Conservation (phyloP, 768 basidiomycete genomes). For the Rhodocollybia butyracea region DNA sequence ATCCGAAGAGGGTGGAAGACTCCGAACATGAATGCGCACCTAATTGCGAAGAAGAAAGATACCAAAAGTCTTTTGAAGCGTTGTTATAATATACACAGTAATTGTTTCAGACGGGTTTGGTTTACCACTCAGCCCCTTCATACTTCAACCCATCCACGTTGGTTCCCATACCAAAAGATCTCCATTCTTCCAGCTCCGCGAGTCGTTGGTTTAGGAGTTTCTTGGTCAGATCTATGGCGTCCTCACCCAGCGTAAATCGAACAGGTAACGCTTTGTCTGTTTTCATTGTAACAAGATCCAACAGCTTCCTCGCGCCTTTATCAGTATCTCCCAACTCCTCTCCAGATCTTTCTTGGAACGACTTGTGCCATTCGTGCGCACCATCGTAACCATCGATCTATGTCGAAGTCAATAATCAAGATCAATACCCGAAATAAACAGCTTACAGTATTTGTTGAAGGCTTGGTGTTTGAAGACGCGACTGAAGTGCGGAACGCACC, state of each 20-base stretch:
- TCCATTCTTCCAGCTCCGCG: slow-evolving; percentile 12
- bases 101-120: no score
- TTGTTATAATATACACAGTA: no score
- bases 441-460: background rate
- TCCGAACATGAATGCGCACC: no score
- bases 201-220: background rate
- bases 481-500: slow-evolving; percentile 16
- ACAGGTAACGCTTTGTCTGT: slow-evolving; percentile 7
- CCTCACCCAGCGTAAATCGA: slow-evolving; percentile 9
- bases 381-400: slow-evolving; percentile 11
- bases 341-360: slow-evolving; percentile 6
- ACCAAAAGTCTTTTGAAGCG: no score
- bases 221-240: background rate
- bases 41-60: no score
- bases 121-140: background rate
- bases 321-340: slow-evolving; percentile 14
- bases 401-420: background rate
- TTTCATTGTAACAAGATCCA: slow-evolving; percentile 11
- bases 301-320: slow-evolving; percentile 10
- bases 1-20: no score
- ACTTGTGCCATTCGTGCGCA: slow-evolving; percentile 7
- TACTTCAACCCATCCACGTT: slow-evolving; percentile 1
- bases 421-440: background rate
- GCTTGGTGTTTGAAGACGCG: slow-evolving; percentile 6
- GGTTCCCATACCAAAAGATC: slow-evolving; percentile 1